phyloP scores from a whole-genome alignment of 495 filamentous ascomycete genomes.

The Antarctomyces pellizariae region DNA sequence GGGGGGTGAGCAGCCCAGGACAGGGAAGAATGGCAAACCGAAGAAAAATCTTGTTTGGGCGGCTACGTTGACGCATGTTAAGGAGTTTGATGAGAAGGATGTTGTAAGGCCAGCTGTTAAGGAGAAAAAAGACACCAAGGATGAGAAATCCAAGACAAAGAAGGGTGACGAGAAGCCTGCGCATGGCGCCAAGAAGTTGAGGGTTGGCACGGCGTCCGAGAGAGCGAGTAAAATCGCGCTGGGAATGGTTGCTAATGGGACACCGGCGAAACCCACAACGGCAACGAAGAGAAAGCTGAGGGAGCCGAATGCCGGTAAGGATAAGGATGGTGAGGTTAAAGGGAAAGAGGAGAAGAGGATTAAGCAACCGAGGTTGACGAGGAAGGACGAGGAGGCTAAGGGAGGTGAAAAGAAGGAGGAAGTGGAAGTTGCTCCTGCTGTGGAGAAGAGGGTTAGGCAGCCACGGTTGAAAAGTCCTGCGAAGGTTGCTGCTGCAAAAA shows the following conservation, averaged over 20 bases:
- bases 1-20: no score
- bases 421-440: no score
- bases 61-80: slow-evolving; percentile 10
- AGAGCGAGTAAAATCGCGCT: slow-evolving; percentile 9
- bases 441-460: no score
- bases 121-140: slow-evolving; percentile 1
- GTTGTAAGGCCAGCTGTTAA: no score
- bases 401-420: no score
- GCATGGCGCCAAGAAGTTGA: neutral
- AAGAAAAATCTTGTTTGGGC: slow-evolving; percentile 11
- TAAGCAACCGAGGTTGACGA: no score
- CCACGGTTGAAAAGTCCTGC: no score
- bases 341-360: neutral
- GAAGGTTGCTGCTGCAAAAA: no score
- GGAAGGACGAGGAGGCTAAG: no score
- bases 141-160: neutral
- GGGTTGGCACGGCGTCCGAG: neutral
- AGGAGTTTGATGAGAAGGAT: slow-evolving; percentile 4
- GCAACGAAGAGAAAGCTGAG: slow-evolving; percentile 9
- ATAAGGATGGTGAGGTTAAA: slow-evolving; percentile 1
- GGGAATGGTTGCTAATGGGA: slow-evolving; percentile 11
- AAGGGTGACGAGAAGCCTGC: slow-evolving; percentile 2
- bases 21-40: slow-evolving; percentile 2
- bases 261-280: no score
- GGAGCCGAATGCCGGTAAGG: slow-evolving; percentile 3